These are phyloP conservation scores for Clarkia xantiana DNA, from an alignment of 345 rosid species.

Conservation along the genomic window DNA sequence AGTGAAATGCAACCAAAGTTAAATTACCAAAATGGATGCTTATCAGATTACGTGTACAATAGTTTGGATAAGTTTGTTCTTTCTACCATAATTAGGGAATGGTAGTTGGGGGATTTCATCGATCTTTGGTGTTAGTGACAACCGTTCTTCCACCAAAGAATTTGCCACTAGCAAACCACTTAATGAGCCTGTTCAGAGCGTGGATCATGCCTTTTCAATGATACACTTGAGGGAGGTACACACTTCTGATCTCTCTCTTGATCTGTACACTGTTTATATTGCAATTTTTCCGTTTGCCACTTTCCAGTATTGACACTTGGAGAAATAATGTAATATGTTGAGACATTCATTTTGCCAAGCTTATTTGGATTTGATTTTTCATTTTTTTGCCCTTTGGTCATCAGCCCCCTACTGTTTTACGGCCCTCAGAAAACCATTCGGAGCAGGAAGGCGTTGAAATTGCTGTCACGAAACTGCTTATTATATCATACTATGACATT, in stretches of 20 bases:
- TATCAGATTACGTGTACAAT: too few relatives aligned
- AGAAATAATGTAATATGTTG: too few relatives aligned
- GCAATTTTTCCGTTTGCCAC: too few relatives aligned
- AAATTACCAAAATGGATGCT: too few relatives aligned
- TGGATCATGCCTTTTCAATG: slow-evolving; percentile 52
- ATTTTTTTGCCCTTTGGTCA: neutral
- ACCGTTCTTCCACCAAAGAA: slow-evolving; percentile 48
- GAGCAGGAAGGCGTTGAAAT: slow-evolving; percentile 77
- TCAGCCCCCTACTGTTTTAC: slow-evolving; percentile 82
- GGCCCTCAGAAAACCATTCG: slow-evolving; percentile 75
- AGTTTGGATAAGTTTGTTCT: neutral
- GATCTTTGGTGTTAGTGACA: slow-evolving; percentile 69
- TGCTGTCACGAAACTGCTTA: slow-evolving; percentile 60
- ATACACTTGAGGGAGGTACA: slow-evolving; percentile 75
- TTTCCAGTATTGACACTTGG: too few relatives aligned
- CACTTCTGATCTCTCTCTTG: neutral
- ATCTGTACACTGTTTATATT: neutral
- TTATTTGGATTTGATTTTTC: neutral
- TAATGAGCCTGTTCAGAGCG: slow-evolving; percentile 38
- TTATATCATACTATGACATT: slow-evolving; percentile 86
- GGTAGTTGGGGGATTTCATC: slow-evolving; percentile 79
- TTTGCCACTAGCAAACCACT: slow-evolving; percentile 27
- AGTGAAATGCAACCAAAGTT: too few relatives aligned
- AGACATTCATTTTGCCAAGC: neutral
- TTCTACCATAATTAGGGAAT: slow-evolving; percentile 22